These are phyloP conservation scores for Stentor roeselii DNA, from an alignment of 73 alveolate genomes.

Conservation along the genomic window DNA sequence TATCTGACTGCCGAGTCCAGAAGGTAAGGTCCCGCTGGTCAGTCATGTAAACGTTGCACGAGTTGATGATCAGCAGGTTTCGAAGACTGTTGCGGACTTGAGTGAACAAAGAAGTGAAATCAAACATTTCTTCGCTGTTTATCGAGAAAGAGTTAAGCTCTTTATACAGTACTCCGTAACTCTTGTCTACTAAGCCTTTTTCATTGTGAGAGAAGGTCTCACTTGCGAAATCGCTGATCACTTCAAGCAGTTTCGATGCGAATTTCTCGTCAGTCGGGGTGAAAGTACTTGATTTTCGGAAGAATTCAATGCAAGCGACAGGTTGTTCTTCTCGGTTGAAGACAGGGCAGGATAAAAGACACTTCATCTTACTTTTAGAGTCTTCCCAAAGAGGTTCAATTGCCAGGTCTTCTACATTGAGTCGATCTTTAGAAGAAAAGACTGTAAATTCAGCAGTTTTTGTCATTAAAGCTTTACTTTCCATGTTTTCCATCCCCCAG, in stretches of 20 bases:
- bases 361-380: not conserved
- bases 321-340: not conserved
- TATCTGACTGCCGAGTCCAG: slow-evolving; percentile 8
- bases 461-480: not conserved
- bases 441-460: slow-evolving; percentile 12
- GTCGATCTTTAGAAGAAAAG: not conserved
- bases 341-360: not conserved
- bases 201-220: not conserved
- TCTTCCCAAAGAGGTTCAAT: slow-evolving; percentile 26
- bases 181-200: not conserved
- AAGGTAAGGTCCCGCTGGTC: not conserved
- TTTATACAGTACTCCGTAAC: not conserved
- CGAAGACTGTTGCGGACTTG: not conserved
- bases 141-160: not conserved
- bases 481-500: not conserved
- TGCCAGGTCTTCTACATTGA: slow-evolving; percentile 4
- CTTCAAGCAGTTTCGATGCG: not conserved
- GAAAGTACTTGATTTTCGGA: not conserved
- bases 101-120: not conserved
- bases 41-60: not conserved
- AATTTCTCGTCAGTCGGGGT: slow-evolving; percentile 8
- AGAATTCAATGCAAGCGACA: not conserved
- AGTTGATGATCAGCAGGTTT: not conserved
- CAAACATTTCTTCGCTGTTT: not conserved
- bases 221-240: not conserved